Evolutionary conservation across 228 moss, liverwort and hornwort genomes (phyloP), one percentile per base, ranked within the genome.

Genomic region (Sphagnum fallax): DNA sequence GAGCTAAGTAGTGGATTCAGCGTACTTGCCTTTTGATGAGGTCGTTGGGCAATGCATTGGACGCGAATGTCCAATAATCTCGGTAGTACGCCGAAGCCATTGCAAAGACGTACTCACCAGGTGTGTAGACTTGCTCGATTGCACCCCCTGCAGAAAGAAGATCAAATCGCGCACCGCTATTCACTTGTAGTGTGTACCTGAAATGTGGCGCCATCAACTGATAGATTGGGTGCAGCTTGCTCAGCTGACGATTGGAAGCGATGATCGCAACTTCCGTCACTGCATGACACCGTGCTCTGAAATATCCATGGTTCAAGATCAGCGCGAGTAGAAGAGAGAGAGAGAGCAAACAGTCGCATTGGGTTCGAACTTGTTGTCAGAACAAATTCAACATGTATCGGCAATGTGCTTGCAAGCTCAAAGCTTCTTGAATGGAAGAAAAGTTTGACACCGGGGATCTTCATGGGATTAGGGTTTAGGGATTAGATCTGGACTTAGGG

Each of bases 141-240:
- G 87, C 84, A 4, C 95, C 95, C 5, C 5, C 71, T 10, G 76
- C 59, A 59, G 74, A 48, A 53, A 95, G 84, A 6, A 95, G 82
- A 59, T 67, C 77, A 57, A 73, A 82, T 63, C 95, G 79, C 6
- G 95, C 92, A 51, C 76, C 75, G 32, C 71, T 18, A 51, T 95
- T 95, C 0, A 81, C 80, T 62, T 66, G 61, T 9, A 95, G 0
- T 0, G 95, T 95, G 75, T 95, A 92, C 47, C 77, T 92, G 53
- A 82, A 85, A 67, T 95, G 95, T 49, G 92, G 92, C 16, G 53
- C 68, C 78, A 95, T 61, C 62, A 95, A 66, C 68, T 83, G 90
- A 75, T 74, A 83, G 76, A 95, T 47, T 1, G 95, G 95, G 66
- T 95, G 95, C 72, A 95, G 15, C 51, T 72, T 77, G 76, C 95